These are phyloP conservation scores for Platanus orientalis DNA, from an alignment of 164 flowering plant genomes.

Conservation along the genomic window DNA sequence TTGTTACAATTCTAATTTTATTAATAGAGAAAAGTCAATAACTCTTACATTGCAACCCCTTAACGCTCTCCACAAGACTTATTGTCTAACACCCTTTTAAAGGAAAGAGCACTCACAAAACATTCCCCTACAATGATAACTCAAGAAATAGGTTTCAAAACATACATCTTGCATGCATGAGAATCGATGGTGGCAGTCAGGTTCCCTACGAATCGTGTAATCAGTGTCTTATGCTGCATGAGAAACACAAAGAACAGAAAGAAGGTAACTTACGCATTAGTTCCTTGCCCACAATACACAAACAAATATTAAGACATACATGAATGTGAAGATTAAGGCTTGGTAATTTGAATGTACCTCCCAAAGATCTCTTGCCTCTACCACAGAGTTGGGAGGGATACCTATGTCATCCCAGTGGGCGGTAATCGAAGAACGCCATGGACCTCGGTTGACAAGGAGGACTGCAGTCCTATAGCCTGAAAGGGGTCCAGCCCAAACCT, in stretches of 20 bases:
- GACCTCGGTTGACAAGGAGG: slow-evolving; percentile 51
- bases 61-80: too few relatives aligned
- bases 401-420: slow-evolving; percentile 83
- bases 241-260: neutral
- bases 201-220: slow-evolving; percentile 34
- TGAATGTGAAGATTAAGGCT: neutral
- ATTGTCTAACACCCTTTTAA: too few relatives aligned
- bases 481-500: slow-evolving; percentile 89
- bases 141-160: slow-evolving; percentile 23
- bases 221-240: slow-evolving; percentile 63
- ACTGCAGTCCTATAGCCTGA: slow-evolving; percentile 55
- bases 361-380: slow-evolving; percentile 76
- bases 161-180: slow-evolving; percentile 27
- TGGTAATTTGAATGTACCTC: slow-evolving; percentile 31
- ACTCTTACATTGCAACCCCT: too few relatives aligned
- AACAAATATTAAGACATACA: neutral
- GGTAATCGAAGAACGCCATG: slow-evolving; percentile 30
- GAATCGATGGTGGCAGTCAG: slow-evolving; percentile 40
- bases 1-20: too few relatives aligned
- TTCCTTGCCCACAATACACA: neutral
- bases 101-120: too few relatives aligned
- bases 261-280: too few relatives aligned
- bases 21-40: too few relatives aligned
- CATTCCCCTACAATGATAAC: neutral
- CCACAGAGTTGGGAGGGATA: slow-evolving; percentile 34